A percentile compares a stretch with the other conserved stretches of the same genome.
Evolutionary conservation across 2,329 filamentous ascomycete species (phyloP).

Genomic region (Aspergillus aculeatus): DNA sequence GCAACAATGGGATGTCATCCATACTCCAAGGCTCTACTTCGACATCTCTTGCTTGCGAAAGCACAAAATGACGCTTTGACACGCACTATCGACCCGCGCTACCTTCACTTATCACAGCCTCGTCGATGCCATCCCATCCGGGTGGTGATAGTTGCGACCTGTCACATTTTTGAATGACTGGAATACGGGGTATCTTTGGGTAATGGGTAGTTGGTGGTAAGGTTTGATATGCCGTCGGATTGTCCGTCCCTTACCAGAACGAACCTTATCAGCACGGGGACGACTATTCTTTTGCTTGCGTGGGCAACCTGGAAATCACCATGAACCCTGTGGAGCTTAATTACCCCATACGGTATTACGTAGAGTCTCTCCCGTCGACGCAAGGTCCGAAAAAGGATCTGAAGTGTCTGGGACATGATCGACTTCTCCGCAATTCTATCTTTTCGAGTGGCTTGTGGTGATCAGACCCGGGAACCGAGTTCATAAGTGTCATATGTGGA

Average conservation of each 20-base stretch:
- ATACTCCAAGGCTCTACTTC: not conserved
- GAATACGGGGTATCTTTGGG: not conserved
- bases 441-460: not conserved
- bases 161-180: not conserved
- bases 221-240: not conserved
- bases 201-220: not conserved
- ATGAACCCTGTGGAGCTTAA: not conserved
- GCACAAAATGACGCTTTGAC: not conserved
- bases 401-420: not conserved
- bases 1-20: not conserved
- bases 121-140: not conserved
- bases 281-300: not conserved
- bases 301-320: not conserved
- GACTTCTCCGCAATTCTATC: not conserved
- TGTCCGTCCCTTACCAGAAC: not conserved
- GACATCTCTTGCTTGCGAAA: not conserved
- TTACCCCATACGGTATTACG: constrained; percentile 1
- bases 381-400: not conserved
- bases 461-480: constrained; percentile 14
- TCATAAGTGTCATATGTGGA: constrained; percentile 1
- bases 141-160: not conserved
- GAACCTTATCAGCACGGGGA: constrained; percentile 12
- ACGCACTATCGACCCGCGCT: not conserved
- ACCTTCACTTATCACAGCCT: not conserved
- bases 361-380: not conserved